A percentile compares a stretch with the other conserved stretches of the same genome.
These are phyloP conservation scores for Hawksworthiomyces lignivorus DNA, from an alignment of 2,329 filamentous ascomycete genomes.

Conservation along the genomic window DNA sequence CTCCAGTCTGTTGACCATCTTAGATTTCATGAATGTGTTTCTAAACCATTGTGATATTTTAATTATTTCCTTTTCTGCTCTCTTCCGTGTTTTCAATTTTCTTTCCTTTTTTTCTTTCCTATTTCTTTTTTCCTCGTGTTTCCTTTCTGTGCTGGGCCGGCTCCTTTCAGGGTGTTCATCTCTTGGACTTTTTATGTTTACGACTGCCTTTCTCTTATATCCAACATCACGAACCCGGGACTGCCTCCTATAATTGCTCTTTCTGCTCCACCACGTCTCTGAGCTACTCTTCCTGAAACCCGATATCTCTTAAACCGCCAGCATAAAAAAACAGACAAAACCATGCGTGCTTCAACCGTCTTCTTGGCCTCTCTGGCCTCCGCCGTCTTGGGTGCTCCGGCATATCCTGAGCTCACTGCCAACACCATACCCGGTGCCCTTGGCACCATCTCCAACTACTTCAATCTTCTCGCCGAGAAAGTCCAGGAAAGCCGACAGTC, in stretches of 20 bases:
- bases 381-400: slow-evolving; percentile 36
- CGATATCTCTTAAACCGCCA: too few relatives aligned
- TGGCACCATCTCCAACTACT: slow-evolving; percentile 50
- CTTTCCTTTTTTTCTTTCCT: neutral
- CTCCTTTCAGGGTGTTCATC: too few relatives aligned
- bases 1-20: neutral
- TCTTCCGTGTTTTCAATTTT: slow-evolving; percentile 1
- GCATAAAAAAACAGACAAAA: neutral
- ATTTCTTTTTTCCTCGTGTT: neutral
- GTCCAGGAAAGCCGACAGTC: slow-evolving; percentile 39
- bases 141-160: slow-evolving; percentile 1
- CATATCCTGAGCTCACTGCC: slow-evolving; percentile 37
- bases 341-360: slow-evolving; percentile 45
- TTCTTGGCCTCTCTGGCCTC: slow-evolving; percentile 39
- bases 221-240: too few relatives aligned
- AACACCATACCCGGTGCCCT: slow-evolving; percentile 32
- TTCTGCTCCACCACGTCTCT: slow-evolving; percentile 1
- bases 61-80: neutral
- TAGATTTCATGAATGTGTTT: neutral
- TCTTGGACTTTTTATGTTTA: too few relatives aligned
- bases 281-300: too few relatives aligned
- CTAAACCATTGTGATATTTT: neutral
- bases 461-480: slow-evolving; percentile 51
- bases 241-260: slow-evolving; percentile 1
- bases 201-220: neutral